phyloP scores from a whole-genome alignment of 805 yeast genomes.

The Lipomyces starkeyi region DNA sequence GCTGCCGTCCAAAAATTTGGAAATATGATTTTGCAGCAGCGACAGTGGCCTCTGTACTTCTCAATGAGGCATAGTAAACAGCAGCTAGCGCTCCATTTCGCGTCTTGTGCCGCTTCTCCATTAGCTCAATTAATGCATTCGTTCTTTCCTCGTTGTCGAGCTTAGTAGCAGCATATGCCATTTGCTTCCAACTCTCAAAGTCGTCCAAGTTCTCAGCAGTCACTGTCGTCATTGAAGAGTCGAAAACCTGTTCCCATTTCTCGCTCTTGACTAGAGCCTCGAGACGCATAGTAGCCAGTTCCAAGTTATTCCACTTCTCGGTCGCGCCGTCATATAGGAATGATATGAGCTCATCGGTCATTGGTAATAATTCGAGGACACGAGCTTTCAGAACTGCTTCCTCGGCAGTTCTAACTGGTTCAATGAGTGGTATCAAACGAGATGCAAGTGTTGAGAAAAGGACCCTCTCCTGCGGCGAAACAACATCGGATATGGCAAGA shows the following conservation, averaged over 20 bases:
- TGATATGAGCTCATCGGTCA: conserved; percentile 49
- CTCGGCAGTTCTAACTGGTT: conserved; percentile 64
- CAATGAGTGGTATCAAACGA: conserved; percentile 58
- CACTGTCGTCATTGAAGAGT: conserved; percentile 52
- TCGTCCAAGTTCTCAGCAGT: conserved; percentile 63
- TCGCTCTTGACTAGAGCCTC: conserved; percentile 53
- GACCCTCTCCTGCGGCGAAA: conserved; percentile 53
- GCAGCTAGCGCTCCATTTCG: conserved; percentile 64
- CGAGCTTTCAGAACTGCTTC: conserved; percentile 66
- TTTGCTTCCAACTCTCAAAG: conserved; percentile 72
- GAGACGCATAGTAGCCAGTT: conserved; percentile 54
- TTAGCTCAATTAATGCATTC: conserved; percentile 46
- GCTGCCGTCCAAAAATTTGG: conserved; percentile 56
- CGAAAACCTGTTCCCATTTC: conserved; percentile 54
- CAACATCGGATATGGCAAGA: conserved; percentile 44
- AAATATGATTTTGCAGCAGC: conserved; percentile 51
- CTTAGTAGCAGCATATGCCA: conserved; percentile 54
- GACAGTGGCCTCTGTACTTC: conserved; percentile 11
- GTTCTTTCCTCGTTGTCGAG: conserved; percentile 42
- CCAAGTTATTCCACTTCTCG: conserved; percentile 57
- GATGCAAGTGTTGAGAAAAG: conserved; percentile 67
- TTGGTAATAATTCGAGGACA: conserved; percentile 47
- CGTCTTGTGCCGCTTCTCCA: conserved; percentile 48
- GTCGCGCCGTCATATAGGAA: conserved; percentile 38
- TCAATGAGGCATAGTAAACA: conserved; percentile 53